Conservation (phyloP, 768 basidiomycete species). For the Trametes meyenii region DNA sequence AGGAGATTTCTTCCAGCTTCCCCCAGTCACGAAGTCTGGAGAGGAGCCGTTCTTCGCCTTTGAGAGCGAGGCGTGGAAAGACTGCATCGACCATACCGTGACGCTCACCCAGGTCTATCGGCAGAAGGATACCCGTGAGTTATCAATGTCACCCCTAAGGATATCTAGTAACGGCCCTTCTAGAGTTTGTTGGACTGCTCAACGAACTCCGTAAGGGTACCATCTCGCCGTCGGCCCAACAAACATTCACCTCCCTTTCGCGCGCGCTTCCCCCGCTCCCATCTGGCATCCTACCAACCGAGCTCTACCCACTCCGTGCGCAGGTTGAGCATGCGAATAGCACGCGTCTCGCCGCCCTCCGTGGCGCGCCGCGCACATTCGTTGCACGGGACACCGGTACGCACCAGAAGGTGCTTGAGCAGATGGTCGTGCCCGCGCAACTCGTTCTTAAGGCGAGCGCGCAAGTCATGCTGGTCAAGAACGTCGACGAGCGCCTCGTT, state of each 20-base stretch:
- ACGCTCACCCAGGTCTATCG: slow-evolving; percentile 74
- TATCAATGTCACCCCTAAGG: not conserved
- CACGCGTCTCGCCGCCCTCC: slow-evolving; percentile 52
- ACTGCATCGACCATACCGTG: slow-evolving; percentile 60
- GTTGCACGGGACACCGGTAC: slow-evolving; percentile 54
- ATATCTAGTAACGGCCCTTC: not conserved
- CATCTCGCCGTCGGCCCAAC: slow-evolving; percentile 49
- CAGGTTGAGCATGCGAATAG: slow-evolving; percentile 72
- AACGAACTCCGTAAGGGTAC: slow-evolving; percentile 73
- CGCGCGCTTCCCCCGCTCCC: slow-evolving; percentile 35
- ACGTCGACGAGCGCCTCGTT: slow-evolving; percentile 61
- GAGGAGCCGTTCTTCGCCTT: slow-evolving; percentile 60
- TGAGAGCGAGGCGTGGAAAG: slow-evolving; percentile 60
- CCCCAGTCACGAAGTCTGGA: slow-evolving; percentile 53
- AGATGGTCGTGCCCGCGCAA: slow-evolving; percentile 59
- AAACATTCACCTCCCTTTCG: slow-evolving; percentile 50
- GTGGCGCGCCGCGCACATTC: slow-evolving; percentile 46
- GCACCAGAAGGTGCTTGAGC: slow-evolving; percentile 54
- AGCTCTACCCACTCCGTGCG: slow-evolving; percentile 64
- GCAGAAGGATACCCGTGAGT: slow-evolving; percentile 70
- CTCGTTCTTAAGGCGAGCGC: slow-evolving; percentile 62
- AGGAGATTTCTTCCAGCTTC: slow-evolving; percentile 71
- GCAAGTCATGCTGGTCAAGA: slow-evolving; percentile 75
- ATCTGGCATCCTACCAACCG: slow-evolving; percentile 48
- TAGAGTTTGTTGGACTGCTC: slow-evolving; percentile 72